phyloP scores from a whole-genome alignment of 2,329 filamentous ascomycete genomes.

The Penicillium thymicola region DNA sequence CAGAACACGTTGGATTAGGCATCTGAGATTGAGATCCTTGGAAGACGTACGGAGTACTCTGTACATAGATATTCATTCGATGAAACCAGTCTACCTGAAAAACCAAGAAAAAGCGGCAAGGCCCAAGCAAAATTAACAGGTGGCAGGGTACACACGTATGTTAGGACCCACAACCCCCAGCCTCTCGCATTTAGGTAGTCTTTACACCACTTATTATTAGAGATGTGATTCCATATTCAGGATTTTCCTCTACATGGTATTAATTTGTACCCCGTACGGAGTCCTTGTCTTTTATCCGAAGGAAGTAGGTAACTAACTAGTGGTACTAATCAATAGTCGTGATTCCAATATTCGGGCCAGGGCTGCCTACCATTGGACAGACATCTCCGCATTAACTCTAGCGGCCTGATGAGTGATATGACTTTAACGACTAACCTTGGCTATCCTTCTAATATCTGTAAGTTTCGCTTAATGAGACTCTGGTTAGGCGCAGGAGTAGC shows the following conservation, averaged over 20 bases:
- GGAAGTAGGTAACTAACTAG: not conserved
- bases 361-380: not conserved
- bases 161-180: slow-evolving; percentile 2
- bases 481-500: not conserved
- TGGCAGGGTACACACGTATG: slow-evolving; percentile 1
- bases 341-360: not conserved
- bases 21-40: not conserved
- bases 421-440: not conserved
- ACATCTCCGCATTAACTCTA: not conserved
- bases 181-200: not conserved
- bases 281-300: not conserved
- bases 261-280: not conserved
- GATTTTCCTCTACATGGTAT: not conserved
- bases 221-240: slow-evolving; percentile 3
- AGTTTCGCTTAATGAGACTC: not conserved
- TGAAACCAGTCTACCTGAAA: not conserved
- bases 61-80: not conserved
- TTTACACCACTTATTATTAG: not conserved
- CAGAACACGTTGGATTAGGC: not conserved
- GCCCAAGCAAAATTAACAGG: not conserved
- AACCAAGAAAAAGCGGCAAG: slow-evolving; percentile 6
- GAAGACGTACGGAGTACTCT: not conserved
- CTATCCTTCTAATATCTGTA: not conserved
- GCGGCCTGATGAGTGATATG: not conserved
- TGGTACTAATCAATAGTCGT: not conserved